Conservation (phyloP, 352 stramenopile species). For the Globisporangium canariense region DNA sequence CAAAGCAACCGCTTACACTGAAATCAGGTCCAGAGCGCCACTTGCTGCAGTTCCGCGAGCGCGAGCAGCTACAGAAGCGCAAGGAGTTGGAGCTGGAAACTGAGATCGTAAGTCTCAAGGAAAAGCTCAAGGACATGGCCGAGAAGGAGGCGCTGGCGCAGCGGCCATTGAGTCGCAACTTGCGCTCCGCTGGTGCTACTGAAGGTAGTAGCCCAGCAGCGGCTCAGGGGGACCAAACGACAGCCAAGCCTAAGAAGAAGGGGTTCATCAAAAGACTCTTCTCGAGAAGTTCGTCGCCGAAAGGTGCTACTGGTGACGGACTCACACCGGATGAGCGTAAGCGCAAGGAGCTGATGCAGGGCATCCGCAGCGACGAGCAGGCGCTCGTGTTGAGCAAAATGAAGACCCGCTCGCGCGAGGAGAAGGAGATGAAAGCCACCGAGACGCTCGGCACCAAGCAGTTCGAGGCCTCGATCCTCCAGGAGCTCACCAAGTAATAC, state of each 20-base stretch:
- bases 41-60: slow-evolving; percentile 47
- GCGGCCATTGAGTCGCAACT: slow-evolving; percentile 20
- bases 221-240: slow-evolving; percentile 14
- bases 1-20: slow-evolving; percentile 44
- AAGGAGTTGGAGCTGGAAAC: slow-evolving; percentile 55
- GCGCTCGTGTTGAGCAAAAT: slow-evolving; percentile 29
- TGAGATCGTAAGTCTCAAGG: slow-evolving; percentile 63
- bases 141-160: slow-evolving; percentile 30
- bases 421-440: slow-evolving; percentile 35
- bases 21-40: slow-evolving; percentile 56
- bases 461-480: slow-evolving; percentile 49
- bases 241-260: slow-evolving; percentile 21
- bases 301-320: neutral
- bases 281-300: slow-evolving; percentile 5
- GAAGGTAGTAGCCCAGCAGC: neutral
- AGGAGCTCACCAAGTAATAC: slow-evolving; percentile 33
- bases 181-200: neutral
- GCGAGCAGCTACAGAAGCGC: slow-evolving; percentile 47
- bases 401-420: slow-evolving; percentile 25
- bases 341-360: slow-evolving; percentile 28
- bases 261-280: slow-evolving; percentile 26
- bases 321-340: slow-evolving; percentile 35
- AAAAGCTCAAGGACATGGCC: slow-evolving; percentile 46
- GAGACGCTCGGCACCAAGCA: slow-evolving; percentile 36
- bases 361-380: slow-evolving; percentile 24